These are phyloP conservation scores for Lasiodiplodia gonubiensis DNA, from an alignment of 2,329 filamentous ascomycete genomes.

Conservation along the genomic window DNA sequence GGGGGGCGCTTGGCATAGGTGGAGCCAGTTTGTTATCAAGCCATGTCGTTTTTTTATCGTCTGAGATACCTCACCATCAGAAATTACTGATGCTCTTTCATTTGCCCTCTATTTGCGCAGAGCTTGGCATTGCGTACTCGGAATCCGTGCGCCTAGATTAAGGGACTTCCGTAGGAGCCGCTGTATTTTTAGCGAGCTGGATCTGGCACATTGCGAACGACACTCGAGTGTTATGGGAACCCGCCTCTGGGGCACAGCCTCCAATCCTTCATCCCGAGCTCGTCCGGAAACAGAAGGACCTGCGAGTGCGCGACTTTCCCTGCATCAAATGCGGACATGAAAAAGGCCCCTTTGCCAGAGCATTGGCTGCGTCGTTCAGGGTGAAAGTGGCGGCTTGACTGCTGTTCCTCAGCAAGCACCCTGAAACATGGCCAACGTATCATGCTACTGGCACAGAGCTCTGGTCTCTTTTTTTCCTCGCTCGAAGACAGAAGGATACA, in stretches of 20 bases:
- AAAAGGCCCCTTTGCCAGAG: not conserved
- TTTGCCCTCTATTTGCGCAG: not conserved
- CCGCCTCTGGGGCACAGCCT: conserved; percentile 11
- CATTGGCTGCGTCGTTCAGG: not conserved
- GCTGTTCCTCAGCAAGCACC: not conserved
- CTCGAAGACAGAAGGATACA: not conserved
- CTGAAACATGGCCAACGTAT: not conserved
- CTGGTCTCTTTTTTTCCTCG: not conserved
- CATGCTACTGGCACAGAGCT: not conserved
- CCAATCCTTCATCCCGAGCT: not conserved
- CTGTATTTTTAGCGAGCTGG: conserved; percentile 12
- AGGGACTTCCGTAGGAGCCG: not conserved
- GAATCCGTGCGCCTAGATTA: conserved; percentile 20
- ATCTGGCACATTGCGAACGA: not conserved
- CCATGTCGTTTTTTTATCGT: conserved; percentile 1
- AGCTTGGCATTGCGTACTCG: conserved; percentile 19
- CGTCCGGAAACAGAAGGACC: not conserved
- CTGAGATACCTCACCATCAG: conserved; percentile 15
- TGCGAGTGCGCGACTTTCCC: not conserved
- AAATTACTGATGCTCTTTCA: conserved; percentile 12
- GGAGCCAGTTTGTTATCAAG: conserved; percentile 11
- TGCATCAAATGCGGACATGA: not conserved
- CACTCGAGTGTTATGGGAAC: not conserved
- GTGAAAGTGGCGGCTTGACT: not conserved
- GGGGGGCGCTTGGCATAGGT: not conserved